Evolutionary conservation across 164 flowering plant genomes (phyloP), one percentile per base, ranked within the genome.

Genomic region (Liquidambar formosana): DNA sequence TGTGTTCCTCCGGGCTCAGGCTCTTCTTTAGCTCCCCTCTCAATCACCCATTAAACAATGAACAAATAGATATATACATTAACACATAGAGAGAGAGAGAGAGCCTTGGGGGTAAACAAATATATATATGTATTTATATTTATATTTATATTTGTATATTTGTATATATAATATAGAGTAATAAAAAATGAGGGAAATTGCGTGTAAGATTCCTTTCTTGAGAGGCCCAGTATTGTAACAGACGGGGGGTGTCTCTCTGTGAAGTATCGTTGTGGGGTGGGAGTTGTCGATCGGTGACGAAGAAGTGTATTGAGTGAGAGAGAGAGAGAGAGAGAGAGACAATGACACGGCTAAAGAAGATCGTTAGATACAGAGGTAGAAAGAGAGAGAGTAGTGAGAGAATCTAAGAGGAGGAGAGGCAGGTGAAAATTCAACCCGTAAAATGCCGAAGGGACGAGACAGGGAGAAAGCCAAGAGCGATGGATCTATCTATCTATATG

Each of bases 171-270:
- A 54, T 19, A 67, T n/a, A n/a, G n/a, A n/a, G 27, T 13, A 18
- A 61, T 11, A 46, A 16, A 44, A 10, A 44, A 45, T 44, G 5
- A 26, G 25, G 51, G 15, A 27, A 45, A 57, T 49, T 27, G 59
- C 19, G 23, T 49, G 46, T 26, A 67, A 22, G 65, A 70, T 75
- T 75, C 77, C 61, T 75, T 75, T 46, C 77, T 75, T 75, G 68
- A 51, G 64, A 45, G 70, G 64, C 65, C 65, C 61, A 60, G 38
- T 67, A 49, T 66, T 18, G 41, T 41, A 61, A 58, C 69, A 57
- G 44, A 64, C 59, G 65, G 69, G 58, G n/a, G 48, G 21, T 49
- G 53, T 70, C 57, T n/a, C 38, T 56, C 22, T 51, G 51, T 25
- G n/a, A n/a, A n/a, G n/a, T n/a, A n/a, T n/a, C n/a, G n/a, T n/a